These are phyloP conservation scores for Chrysosporium keratinophilum DNA, from an alignment of 2,329 filamentous ascomycete genomes.

Conservation along the genomic window DNA sequence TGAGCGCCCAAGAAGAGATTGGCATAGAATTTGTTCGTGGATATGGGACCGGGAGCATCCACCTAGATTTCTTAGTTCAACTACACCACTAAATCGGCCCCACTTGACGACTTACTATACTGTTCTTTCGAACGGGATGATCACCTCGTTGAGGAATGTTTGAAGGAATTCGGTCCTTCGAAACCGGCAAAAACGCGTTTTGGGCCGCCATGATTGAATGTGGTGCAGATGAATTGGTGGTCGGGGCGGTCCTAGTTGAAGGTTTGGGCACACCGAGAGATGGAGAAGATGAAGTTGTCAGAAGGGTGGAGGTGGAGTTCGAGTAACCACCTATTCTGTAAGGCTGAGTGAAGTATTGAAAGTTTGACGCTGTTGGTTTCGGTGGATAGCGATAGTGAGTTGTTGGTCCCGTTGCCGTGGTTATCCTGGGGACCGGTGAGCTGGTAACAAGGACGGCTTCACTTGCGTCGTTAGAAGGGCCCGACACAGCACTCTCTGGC, in stretches of 20 bases:
- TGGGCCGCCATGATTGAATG: slow-evolving; percentile 26
- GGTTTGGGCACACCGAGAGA: not conserved
- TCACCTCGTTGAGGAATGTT: slow-evolving; percentile 32
- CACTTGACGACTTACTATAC: slow-evolving; percentile 28
- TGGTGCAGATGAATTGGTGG: not conserved
- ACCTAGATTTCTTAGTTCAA: slow-evolving; percentile 21
- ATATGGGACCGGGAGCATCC: slow-evolving; percentile 28
- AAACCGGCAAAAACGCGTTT: slow-evolving; percentile 36
- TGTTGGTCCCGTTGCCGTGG: not conserved
- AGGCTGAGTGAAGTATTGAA: not conserved
- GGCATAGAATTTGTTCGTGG: slow-evolving; percentile 55
- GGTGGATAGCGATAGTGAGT: not conserved
- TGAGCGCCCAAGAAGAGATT: slow-evolving; percentile 72
- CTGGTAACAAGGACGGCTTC: not conserved
- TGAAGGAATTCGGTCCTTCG: slow-evolving; percentile 29
- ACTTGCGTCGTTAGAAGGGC: not conserved
- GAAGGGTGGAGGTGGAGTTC: not conserved
- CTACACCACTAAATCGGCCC: not conserved
- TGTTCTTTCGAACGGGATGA: slow-evolving; percentile 34
- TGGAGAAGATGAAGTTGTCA: not conserved
- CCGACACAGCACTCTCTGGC: not conserved
- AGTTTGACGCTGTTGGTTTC: not conserved
- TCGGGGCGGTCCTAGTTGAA: not conserved
- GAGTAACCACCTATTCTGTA: not conserved
- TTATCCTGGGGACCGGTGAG: not conserved